A percentile compares a stretch with the other conserved stretches of the same genome.
These are phyloP conservation scores for Dactylellina cionopaga DNA, from an alignment of 2,329 filamentous ascomycete genomes.

Conservation along the genomic window DNA sequence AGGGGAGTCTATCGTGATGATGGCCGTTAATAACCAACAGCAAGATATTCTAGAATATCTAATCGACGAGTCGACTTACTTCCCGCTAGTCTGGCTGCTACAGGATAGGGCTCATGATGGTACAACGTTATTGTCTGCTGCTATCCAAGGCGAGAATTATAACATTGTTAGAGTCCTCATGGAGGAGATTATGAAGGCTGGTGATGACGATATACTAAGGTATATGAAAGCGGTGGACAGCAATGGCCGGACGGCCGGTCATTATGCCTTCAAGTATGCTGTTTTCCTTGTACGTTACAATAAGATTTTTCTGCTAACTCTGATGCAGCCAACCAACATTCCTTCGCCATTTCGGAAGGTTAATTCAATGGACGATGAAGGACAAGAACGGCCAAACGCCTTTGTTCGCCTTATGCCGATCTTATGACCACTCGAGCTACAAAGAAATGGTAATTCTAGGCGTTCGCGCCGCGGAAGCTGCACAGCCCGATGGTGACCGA, in stretches of 20 bases:
- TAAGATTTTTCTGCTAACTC: constrained; percentile 2
- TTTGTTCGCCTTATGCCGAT: constrained; percentile 90
- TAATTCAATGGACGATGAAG: constrained; percentile 87
- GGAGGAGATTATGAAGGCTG: constrained; percentile 60
- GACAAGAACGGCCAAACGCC: constrained; percentile 99
- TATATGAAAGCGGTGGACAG: constrained; percentile 83
- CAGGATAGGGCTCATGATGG: constrained; percentile 89
- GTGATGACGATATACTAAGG: constrained; percentile 49
- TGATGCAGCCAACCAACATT: constrained; percentile 72
- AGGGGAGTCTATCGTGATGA: constrained; percentile 89
- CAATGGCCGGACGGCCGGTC: constrained; percentile 88
- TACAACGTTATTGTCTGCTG: constrained; percentile 87
- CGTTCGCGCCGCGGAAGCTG: constrained; percentile 75
- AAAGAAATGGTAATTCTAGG: constrained; percentile 85
- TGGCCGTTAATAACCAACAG: constrained; percentile 79
- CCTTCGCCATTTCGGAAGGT: constrained; percentile 77
- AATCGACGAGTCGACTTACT: constrained; percentile 79
- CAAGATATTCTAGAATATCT: constrained; percentile 80
- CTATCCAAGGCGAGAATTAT: constrained; percentile 82
- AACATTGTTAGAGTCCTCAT: constrained; percentile 80
- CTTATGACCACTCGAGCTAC: constrained; percentile 92
- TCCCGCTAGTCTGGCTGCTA: constrained; percentile 75
- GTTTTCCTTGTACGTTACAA: not conserved
- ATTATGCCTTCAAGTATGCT: constrained; percentile 83
- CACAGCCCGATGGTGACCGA: constrained; percentile 80